Base-by-base conservation (phyloP, 208 protist genomes). In the Leishmania arabica region DNA sequence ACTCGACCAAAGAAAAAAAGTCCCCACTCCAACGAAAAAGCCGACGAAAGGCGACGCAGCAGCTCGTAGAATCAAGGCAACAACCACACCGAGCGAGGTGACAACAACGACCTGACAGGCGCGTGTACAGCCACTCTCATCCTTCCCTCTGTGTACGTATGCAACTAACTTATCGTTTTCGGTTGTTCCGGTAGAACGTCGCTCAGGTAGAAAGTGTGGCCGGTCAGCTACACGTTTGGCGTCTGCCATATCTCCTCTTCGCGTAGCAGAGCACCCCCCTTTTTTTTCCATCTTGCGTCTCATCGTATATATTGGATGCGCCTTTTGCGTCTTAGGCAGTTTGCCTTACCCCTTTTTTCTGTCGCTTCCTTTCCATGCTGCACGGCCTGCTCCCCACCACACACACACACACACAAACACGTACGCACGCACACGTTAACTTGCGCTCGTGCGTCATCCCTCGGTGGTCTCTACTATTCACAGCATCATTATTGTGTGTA, bases 271-370 rank as follows among this genome's bases (percentile, higher is more conserved):
- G 58, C 21, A 64, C 27, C 58, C 27, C 56, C 56, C 34, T 6
- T 24, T 6, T 15, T 6, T 4, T 21, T 6, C 51, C 31, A 42
- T 68, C 31, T 68, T 40, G 31, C 8, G 21, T 34, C 11, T 64
- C 62, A 68, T 40, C 31, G 3, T 31, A 15, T 64, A 21, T 68
- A 24, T 37, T 34, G 62, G 62, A 68, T 40, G 31, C 13, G 62
- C 31, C 3, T 40, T 8, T 68, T 17, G 62, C 31, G 13, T 40
- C 31, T 68, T 15, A 5, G 4, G 3, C 62, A 40, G 62, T 6
- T 40, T 68, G 31, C 11, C 62, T 80, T 40, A 0, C 42, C 42
- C 42, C 34, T 80, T 74, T 31, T 42, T 66, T 53, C 77, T 74
- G 13, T n/a, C 45, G 11, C 49, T 49, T 58, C 62, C 21, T 64